Base-by-base conservation (phyloP, 106 monocot genomes). In the Dactylorhiza incarnata region DNA sequence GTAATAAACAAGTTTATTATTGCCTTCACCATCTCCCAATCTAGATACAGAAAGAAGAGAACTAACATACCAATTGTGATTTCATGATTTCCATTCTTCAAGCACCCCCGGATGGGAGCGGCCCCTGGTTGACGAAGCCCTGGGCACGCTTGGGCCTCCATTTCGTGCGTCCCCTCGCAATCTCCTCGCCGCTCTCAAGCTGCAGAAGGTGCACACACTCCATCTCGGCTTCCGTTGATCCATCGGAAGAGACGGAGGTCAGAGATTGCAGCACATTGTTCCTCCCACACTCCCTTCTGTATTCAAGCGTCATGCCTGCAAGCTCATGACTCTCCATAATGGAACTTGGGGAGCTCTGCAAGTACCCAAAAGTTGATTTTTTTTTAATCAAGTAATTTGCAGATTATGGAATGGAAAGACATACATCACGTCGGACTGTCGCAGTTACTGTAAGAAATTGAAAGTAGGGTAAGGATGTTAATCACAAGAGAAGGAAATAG, bases 241-340 rank as follows among this genome's bases (percentile, higher is more conserved):
- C 25, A 29, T 75, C 71, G 5, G 45, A 49, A 46, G 84, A 83
- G 49, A 90, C 76, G 15, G 85, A 78, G 22, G 90, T 83, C 59
- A 90, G 90, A 12, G 90, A 90, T 68, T 87, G 87, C 58, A 90
- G 76, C 75, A 87, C 74, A 48, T 75, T 90, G 83, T 87, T 85
- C 74, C 79, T 81, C 17, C 83, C 78, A 13, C 83, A 83, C 78
- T 83, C 83, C 56, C 83, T 83, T 61, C 83, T 72, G 79, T 89
- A 89, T 76, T 89, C 89, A 44, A 89, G 81, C 37, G 89, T 89
- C 83, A 89, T 77, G 67, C 78, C 67, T 9, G 81, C 79, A 1
- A 89, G 89, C 79, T 89, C 86, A 73, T 79, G 83, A 45, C 71
- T 86, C 81, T 89, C 89, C 75, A 83, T 76, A 48, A 89, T 77